phyloP scores from a whole-genome alignment of 352 stramenopile species.

The Saprolegnia diclina region DNA sequence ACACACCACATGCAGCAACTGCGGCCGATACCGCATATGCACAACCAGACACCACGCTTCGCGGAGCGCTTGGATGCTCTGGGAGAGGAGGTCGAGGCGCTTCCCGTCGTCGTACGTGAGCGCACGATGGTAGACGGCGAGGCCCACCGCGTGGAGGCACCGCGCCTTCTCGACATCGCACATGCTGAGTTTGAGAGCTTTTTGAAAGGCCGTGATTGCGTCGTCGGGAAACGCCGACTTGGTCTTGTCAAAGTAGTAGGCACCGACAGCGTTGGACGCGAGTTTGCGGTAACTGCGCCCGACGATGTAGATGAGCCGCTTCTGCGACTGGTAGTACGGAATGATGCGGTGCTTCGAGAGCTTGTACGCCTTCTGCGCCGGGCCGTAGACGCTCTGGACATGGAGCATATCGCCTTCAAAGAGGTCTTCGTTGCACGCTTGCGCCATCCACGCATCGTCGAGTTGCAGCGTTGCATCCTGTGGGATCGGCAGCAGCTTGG shows the following conservation, averaged over 20 bases:
- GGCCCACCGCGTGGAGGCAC: neutral
- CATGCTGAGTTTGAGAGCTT: slow-evolving; percentile 16
- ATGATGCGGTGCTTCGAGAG: slow-evolving; percentile 14
- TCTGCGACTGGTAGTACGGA: neutral
- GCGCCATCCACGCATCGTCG: slow-evolving; percentile 1
- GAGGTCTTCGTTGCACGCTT: slow-evolving; percentile 10
- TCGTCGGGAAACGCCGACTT: neutral
- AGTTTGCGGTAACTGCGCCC: slow-evolving; percentile 21
- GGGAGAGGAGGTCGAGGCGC: slow-evolving; percentile 13
- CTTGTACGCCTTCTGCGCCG: slow-evolving; percentile 8
- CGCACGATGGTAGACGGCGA: neutral
- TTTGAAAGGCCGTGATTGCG: slow-evolving; percentile 15
- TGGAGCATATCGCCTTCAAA: slow-evolving; percentile 6
- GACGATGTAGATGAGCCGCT: neutral
- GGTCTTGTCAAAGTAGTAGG: slow-evolving; percentile 5
- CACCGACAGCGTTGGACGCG: neutral
- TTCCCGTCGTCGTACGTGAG: neutral
- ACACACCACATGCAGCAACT: neutral
- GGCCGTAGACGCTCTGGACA: neutral
- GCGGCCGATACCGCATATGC: neutral
- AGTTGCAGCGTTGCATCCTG: neutral
- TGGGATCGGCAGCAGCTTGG: neutral
- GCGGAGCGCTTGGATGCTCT: slow-evolving; percentile 20
- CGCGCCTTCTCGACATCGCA: neutral
- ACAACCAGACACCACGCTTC: slow-evolving; percentile 13